Percentiles rank a stretch among this genome's conserved stretches.
Conservation (phyloP, 164 flowering plant genomes). For the Aristolochia californica region DNA sequence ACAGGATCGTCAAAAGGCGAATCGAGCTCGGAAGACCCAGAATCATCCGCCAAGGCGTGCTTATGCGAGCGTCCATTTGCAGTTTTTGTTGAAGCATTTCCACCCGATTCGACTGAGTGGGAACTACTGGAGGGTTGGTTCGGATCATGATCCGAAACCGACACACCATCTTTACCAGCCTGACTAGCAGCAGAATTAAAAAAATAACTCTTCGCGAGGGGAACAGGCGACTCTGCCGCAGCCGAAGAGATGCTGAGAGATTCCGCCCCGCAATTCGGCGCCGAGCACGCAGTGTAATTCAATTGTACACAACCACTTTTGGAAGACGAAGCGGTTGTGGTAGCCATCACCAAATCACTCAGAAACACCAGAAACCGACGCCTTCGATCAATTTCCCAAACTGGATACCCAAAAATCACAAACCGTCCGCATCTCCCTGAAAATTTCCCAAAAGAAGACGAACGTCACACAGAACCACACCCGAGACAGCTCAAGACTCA, state of each 20-base stretch:
- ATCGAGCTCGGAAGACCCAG: not conserved
- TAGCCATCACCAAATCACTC: slow-evolving; percentile 10
- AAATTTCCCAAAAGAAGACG: not conserved
- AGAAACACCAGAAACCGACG: not conserved
- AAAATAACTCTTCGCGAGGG: slow-evolving; percentile 10
- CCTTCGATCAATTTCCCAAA: not conserved
- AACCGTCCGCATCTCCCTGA: not conserved
- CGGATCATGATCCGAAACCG: slow-evolving; percentile 4
- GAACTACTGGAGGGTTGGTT: slow-evolving; percentile 8
- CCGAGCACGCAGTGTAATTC: slow-evolving; percentile 11
- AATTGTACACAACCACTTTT: slow-evolving; percentile 7
- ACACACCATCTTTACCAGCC: too few species aligned
- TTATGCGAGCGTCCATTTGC: slow-evolving; percentile 11
- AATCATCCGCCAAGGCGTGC: slow-evolving; percentile 5
- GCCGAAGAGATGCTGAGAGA: slow-evolving; percentile 14
- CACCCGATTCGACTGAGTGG: not conserved
- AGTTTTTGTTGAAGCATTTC: slow-evolving; percentile 2
- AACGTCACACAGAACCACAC: not conserved
- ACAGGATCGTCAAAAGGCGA: not conserved
- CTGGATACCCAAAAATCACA: not conserved
- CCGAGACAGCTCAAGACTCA: not conserved
- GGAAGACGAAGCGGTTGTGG: slow-evolving; percentile 4
- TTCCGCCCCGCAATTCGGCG: not conserved
- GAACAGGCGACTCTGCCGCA: slow-evolving; percentile 20
- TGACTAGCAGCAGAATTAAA: not conserved